phyloP scores from a whole-genome alignment of 2,329 filamentous ascomycete species.

The Macrophomina phaseolina region DNA sequence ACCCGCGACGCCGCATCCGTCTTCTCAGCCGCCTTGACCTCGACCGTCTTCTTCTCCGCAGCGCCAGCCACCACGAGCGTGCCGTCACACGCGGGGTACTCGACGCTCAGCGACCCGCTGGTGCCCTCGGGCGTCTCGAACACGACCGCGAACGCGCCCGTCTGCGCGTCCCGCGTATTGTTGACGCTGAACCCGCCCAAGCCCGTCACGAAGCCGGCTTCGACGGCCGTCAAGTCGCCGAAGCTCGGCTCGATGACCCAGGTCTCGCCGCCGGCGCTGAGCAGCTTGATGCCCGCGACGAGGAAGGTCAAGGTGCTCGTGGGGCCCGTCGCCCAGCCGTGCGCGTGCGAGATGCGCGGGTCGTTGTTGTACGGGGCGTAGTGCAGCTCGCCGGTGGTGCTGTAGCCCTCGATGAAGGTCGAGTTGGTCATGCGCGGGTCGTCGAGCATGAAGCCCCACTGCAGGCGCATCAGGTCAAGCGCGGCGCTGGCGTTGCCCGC shows the following conservation, averaged over 20 bases:
- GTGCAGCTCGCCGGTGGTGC: slow-evolving; percentile 57
- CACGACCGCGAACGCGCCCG: slow-evolving; percentile 35
- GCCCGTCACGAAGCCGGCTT: slow-evolving; percentile 54
- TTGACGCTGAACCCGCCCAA: slow-evolving; percentile 42
- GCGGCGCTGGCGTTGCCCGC: slow-evolving; percentile 57
- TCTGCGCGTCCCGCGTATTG: slow-evolving; percentile 35
- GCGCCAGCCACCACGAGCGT: slow-evolving; percentile 28
- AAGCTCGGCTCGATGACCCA: slow-evolving; percentile 55
- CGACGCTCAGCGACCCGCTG: slow-evolving; percentile 38
- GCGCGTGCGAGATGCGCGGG: slow-evolving; percentile 49
- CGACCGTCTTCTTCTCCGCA: neutral
- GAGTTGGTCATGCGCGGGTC: slow-evolving; percentile 63
- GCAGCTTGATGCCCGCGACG: slow-evolving; percentile 52
- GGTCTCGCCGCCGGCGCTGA: slow-evolving; percentile 45
- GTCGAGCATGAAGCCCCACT: slow-evolving; percentile 67
- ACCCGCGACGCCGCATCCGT: slow-evolving; percentile 19
- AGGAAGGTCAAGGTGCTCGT: slow-evolving; percentile 46
- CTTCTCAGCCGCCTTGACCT: neutral
- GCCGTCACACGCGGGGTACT: slow-evolving; percentile 33
- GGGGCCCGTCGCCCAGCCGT: slow-evolving; percentile 50
- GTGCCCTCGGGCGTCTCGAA: slow-evolving; percentile 42
- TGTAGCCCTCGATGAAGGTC: slow-evolving; percentile 66
- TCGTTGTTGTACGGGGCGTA: slow-evolving; percentile 49
- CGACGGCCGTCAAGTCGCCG: slow-evolving; percentile 49
- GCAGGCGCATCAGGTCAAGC: slow-evolving; percentile 60